Base-by-base conservation (phyloP, 164 flowering plant species). In the Aristolochia fimbriata region DNA sequence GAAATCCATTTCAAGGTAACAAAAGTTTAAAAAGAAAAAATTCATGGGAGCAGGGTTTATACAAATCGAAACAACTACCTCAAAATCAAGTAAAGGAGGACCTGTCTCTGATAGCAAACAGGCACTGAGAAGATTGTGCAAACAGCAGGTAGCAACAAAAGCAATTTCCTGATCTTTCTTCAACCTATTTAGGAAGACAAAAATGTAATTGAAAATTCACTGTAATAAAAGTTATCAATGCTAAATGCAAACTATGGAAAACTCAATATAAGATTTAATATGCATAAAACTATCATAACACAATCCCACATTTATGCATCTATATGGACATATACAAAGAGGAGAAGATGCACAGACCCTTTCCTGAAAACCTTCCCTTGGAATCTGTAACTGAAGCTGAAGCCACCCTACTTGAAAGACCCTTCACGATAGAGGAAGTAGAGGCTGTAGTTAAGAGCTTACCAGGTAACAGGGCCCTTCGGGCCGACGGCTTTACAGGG, bases 1-100 rank as follows among this genome's bases (percentile, higher is more conserved):
- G 30, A 27, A 27, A 27, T 27, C 5, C 30, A 27, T 2, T 27
- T 5, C 30, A 27, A 27, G 30, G 30, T 5, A 27, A 27, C 5
- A 27, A 27, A 27, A 27, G 2, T 27, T 27, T 2, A 27, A 27
- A 27, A 27, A 2, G 30, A 27, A 2, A 27, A 27, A 27, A 2
- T 27, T 2, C 5, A 27, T 27, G 30, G 30, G 30, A 27, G 30
- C 30, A 27, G 30, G 30, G 5, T 27, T 19, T 22, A 62, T 19
- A 23, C 19, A 55, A 25, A 2, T 27, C 4, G 43, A 37, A 10
- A 37, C 1, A 37, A 62, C 10, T 73, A 87, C 97, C 94, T 89
- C 97, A 79, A 89, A 89, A 53, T 93, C 98, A 77, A 93, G 96
- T 79, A 93, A 66, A 16, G 98, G 98, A 68, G 94, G 96, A 54